Conservation (phyloP, 2,329 filamentous ascomycete species). For the Arthrinium puccinioides region DNA sequence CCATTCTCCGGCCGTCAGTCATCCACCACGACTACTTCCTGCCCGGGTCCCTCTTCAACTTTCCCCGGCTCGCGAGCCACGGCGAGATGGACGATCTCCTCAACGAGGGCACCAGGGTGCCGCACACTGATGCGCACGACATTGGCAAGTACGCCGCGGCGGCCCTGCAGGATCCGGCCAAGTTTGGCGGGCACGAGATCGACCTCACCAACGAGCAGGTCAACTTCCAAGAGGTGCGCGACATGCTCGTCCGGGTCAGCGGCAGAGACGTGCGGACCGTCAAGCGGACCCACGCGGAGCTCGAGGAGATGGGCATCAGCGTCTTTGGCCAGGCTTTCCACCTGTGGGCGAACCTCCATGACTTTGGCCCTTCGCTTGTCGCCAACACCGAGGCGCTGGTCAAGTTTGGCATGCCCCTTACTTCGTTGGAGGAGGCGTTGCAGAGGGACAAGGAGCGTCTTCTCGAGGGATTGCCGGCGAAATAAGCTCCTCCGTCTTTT, state of each 20-base stretch:
- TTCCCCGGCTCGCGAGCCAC: conserved; percentile 16
- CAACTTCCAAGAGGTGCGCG: conserved; percentile 20
- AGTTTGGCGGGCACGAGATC: conserved; percentile 23
- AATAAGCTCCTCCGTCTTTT: too few relatives aligned
- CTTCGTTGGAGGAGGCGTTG: conserved; percentile 17
- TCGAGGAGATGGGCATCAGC: conserved; percentile 8
- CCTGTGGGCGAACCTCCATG: conserved; percentile 16
- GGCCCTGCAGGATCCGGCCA: conserved; percentile 20
- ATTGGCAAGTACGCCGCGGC: conserved; percentile 25
- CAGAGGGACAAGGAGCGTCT: conserved; percentile 15
- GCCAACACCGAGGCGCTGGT: conserved; percentile 10
- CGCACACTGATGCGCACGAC: conserved; percentile 21
- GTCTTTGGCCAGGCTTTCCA: conserved; percentile 18
- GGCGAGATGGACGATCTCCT: conserved; percentile 20
- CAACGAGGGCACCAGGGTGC: conserved; percentile 13
- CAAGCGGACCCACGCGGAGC: conserved; percentile 14
- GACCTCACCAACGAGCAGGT: conserved; percentile 20
- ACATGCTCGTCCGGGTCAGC: conserved; percentile 20
- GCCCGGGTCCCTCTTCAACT: conserved; percentile 17
- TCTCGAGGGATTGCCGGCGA: conserved; percentile 11
- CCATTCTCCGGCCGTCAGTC: conserved; percentile 23
- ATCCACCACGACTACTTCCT: conserved; percentile 21
- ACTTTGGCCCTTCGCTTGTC: conserved; percentile 8
- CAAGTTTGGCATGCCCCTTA: conserved; percentile 22
- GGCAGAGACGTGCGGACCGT: conserved; percentile 15